A percentile compares a stretch with the other conserved stretches of the same genome.
phyloP scores from a whole-genome alignment of 108 stramenopile genomes.

The Craspedostauros australis region DNA sequence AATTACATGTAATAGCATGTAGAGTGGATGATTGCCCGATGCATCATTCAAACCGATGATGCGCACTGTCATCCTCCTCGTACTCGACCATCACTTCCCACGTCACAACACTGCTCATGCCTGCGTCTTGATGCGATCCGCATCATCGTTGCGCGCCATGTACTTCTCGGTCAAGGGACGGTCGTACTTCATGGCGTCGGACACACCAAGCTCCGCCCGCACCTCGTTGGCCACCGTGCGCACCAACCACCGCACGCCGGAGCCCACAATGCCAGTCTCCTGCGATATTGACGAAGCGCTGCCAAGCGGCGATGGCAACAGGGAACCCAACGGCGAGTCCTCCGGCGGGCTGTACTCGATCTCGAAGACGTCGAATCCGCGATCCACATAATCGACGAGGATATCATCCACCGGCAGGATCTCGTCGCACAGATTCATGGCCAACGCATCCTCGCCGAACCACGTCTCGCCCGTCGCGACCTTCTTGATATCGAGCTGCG shows the following conservation, averaged over 20 bases:
- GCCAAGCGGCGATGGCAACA: background rate
- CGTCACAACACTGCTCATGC: too few relatives aligned
- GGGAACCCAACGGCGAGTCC: background rate
- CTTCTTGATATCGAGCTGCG: conserved; percentile 76
- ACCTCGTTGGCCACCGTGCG: conserved; percentile 40
- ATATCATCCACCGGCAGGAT: conserved; percentile 82
- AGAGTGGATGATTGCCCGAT: background rate
- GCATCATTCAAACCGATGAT: too few relatives aligned
- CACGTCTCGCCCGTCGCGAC: conserved; percentile 95
- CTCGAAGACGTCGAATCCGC: conserved; percentile 71
- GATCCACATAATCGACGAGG: conserved; percentile 60
- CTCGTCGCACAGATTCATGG: conserved; percentile 81
- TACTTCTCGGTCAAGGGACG: too few relatives aligned
- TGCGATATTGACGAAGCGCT: conserved; percentile 14
- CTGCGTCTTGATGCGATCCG: conserved; percentile 18
- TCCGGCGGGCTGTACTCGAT: conserved; percentile 38
- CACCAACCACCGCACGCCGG: conserved; percentile 38
- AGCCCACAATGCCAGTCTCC: conserved; percentile 8
- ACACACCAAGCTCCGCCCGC: conserved; percentile 21
- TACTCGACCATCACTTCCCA: too few relatives aligned
- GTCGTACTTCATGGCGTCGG: conserved; percentile 25
- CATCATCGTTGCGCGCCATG: conserved; percentile 52
- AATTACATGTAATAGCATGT: background rate
- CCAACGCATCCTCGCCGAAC: conserved; percentile 86
- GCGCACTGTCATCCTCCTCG: too few relatives aligned